These are phyloP conservation scores for Sisymbrium altissimum DNA, from an alignment of 345 rosid genomes.

Conservation along the genomic window DNA sequence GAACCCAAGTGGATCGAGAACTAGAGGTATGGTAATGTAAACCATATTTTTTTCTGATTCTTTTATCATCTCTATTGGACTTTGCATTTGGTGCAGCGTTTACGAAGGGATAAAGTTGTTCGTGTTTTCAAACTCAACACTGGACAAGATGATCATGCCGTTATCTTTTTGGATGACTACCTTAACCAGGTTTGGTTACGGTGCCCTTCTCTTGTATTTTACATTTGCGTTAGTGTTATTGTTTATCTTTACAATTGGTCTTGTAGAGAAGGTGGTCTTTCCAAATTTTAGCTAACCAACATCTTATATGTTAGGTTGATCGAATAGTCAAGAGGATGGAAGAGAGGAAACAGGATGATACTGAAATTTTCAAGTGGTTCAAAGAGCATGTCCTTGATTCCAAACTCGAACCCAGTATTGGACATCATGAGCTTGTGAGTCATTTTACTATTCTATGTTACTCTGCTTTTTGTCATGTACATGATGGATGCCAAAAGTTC, in stretches of 20 bases:
- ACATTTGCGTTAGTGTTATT: not conserved
- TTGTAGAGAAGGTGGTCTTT: too few relatives aligned
- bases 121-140: conserved; percentile 81
- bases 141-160: conserved; percentile 90
- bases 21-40: conserved; percentile 49
- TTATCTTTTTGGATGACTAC: conserved; percentile 84
- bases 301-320: conserved; percentile 39
- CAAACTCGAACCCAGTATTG: conserved; percentile 73
- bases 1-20: conserved; percentile 88
- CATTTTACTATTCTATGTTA: not conserved
- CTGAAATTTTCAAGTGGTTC: conserved; percentile 76
- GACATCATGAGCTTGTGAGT: conserved; percentile 79
- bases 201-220: not conserved
- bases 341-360: conserved; percentile 50
- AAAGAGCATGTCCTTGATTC: conserved; percentile 62
- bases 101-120: conserved; percentile 68
- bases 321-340: conserved; percentile 59
- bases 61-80: not conserved
- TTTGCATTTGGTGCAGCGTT: conserved; percentile 42
- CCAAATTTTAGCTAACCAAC: too few relatives aligned
- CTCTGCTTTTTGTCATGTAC: not conserved
- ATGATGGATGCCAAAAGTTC: not conserved
- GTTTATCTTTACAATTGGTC: too few relatives aligned
- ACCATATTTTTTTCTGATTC: not conserved
- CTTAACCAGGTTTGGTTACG: conserved; percentile 55